These are phyloP conservation scores for Beauveria sp. DNA, from an alignment of 2,329 filamentous ascomycete genomes.

Conservation along the genomic window DNA sequence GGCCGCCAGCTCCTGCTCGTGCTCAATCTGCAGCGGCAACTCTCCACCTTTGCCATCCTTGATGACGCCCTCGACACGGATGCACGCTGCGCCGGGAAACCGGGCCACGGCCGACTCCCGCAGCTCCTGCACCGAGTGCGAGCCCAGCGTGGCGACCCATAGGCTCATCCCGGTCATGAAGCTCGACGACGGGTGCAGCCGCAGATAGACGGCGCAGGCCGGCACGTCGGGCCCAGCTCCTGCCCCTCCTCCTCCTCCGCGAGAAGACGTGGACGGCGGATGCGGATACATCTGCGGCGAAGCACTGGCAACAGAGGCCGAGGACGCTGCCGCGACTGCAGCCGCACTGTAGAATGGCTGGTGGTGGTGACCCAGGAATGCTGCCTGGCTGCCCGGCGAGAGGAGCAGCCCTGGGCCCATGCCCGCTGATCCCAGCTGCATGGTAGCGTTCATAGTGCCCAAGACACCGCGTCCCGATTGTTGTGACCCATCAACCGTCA, in stretches of 20 bases:
- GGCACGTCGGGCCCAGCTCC: background rate
- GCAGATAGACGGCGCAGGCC: constrained; percentile 56
- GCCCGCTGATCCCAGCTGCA: constrained; percentile 29
- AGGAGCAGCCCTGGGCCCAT: constrained; percentile 31
- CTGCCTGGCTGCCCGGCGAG: constrained; percentile 27
- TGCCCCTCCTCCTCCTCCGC: background rate
- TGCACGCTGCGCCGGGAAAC: constrained; percentile 51
- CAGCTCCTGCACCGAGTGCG: constrained; percentile 53
- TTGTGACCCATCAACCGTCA: constrained; percentile 16
- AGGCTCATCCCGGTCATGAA: constrained; percentile 42
- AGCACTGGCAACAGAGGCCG: background rate
- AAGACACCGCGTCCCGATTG: constrained; percentile 18
- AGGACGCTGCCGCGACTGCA: background rate
- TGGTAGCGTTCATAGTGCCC: constrained; percentile 16
- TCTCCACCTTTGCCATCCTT: constrained; percentile 53
- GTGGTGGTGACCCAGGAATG: constrained; percentile 27
- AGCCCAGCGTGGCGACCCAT: constrained; percentile 59
- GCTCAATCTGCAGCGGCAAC: constrained; percentile 56
- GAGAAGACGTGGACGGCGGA: constrained; percentile 17
- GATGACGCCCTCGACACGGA: constrained; percentile 59
- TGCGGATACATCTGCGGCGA: constrained; percentile 2
- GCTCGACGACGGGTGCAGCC: constrained; percentile 58
- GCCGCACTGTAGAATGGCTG: constrained; percentile 20
- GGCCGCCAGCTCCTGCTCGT: constrained; percentile 63
- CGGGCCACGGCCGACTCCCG: constrained; percentile 53